Conservation (phyloP, 805 yeast species). For the Kluyveromyces aestuarii region DNA sequence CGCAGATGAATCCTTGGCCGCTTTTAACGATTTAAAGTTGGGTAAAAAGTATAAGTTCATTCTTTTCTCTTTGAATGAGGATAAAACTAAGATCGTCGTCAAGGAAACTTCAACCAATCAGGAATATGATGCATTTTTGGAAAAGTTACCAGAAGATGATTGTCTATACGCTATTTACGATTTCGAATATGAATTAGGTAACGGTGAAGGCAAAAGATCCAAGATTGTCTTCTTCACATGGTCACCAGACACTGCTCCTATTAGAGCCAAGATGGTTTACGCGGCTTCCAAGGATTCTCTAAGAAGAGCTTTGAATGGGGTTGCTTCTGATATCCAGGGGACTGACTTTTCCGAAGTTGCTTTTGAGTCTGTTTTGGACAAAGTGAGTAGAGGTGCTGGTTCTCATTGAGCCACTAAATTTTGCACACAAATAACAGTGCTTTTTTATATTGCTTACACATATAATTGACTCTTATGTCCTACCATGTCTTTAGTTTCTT, state of each 20-base stretch:
- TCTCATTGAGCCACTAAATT: conserved; percentile 32
- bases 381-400: conserved; percentile 76
- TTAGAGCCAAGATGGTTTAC: conserved; percentile 94
- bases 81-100: conserved; percentile 86
- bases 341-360: conserved; percentile 97
- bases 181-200: conserved; percentile 85
- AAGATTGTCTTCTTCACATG: conserved; percentile 69
- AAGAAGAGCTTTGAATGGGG: conserved; percentile 94
- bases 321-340: conserved; percentile 92
- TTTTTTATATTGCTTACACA: too few species aligned
- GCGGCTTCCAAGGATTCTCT: conserved; percentile 97
- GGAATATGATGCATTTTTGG: conserved; percentile 80
- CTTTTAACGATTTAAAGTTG: conserved; percentile 92
- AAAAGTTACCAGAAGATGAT: conserved; percentile 87
- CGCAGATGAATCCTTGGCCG: conserved; percentile 83
- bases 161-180: conserved; percentile 96
- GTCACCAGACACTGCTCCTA: conserved; percentile 97
- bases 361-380: conserved; percentile 85
- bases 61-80: conserved; percentile 70
- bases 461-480: too few species aligned
- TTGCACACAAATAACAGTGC: not conserved
- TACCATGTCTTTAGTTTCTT: too few species aligned
- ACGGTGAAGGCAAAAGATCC: conserved; percentile 90
- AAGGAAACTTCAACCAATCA: conserved; percentile 67
- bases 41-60: conserved; percentile 84